phyloP scores from a whole-genome alignment of 257 asterid genomes.

The Scutellaria baicalensis region DNA sequence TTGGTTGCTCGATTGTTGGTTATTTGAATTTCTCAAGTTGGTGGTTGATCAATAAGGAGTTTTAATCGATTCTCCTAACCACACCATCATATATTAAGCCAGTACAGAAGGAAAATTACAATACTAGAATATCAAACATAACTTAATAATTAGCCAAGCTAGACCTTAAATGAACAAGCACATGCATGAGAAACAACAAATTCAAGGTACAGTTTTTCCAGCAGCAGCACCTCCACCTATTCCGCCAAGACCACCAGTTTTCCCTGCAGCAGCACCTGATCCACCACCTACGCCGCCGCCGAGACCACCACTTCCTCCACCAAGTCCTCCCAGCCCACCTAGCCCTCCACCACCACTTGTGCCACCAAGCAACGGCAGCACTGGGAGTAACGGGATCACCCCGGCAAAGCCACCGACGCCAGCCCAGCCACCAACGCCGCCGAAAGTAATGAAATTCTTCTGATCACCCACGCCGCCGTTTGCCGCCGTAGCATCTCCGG shows the following conservation, averaged over 20 bases:
- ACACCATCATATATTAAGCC: too few relatives aligned
- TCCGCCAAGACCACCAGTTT: conserved; percentile 18
- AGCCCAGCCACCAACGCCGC: conserved; percentile 61
- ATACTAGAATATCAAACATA: too few relatives aligned
- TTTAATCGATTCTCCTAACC: too few relatives aligned
- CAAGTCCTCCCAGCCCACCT: conserved; percentile 18
- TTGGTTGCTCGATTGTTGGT: too few relatives aligned
- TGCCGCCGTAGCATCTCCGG: conserved; percentile 26
- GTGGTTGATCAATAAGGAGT: too few relatives aligned
- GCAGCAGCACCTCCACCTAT: background rate
- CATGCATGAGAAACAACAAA: too few relatives aligned
- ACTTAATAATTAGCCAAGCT: too few relatives aligned
- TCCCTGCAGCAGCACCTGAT: conserved; percentile 6
- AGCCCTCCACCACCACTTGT: conserved; percentile 18
- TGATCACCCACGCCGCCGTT: conserved; percentile 37
- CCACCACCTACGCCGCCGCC: conserved; percentile 19
- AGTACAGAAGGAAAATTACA: too few relatives aligned
- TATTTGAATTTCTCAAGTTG: too few relatives aligned
- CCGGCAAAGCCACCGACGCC: conserved; percentile 48
- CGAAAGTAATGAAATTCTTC: conserved; percentile 52
- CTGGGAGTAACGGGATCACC: conserved; percentile 16
- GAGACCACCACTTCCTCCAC: conserved; percentile 12
- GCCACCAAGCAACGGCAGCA: conserved; percentile 27
- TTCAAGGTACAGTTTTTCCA: conserved; percentile 20
- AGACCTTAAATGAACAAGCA: too few relatives aligned